Percentiles rank a stretch among this genome's conserved stretches.
phyloP scores from a whole-genome alignment of 1,284 basidiomycete genomes.

The Malassezia globosa region DNA sequence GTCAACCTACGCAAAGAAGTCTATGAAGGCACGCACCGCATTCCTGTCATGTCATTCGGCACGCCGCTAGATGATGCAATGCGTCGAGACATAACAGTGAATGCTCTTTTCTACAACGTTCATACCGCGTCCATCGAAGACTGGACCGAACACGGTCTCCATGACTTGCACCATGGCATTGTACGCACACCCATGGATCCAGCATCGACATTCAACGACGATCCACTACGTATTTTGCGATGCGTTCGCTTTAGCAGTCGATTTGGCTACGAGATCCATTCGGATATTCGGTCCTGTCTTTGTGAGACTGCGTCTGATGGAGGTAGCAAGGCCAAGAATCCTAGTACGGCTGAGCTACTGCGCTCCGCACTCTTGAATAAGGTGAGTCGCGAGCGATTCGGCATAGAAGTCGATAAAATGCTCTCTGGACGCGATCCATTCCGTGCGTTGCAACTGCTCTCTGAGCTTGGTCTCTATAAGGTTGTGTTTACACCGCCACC shows the following conservation, averaged over 20 bases:
- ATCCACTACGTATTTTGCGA: constrained; percentile 80
- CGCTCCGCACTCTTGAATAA: constrained; percentile 32
- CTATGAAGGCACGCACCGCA: constrained; percentile 76
- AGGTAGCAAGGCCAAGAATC: constrained; percentile 1
- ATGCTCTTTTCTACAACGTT: constrained; percentile 90
- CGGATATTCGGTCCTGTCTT: constrained; percentile 53
- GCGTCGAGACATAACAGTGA: constrained; percentile 87
- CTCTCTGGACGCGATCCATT: constrained; percentile 38
- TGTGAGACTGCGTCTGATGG: constrained; percentile 12
- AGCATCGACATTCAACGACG: constrained; percentile 78
- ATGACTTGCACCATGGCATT: constrained; percentile 66
- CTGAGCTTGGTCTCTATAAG: constrained; percentile 29
- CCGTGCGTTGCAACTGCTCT: constrained; percentile 27
- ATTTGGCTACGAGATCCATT: constrained; percentile 70
- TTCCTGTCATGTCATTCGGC: constrained; percentile 76
- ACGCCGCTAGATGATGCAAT: constrained; percentile 85
- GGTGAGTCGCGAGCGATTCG: constrained; percentile 44
- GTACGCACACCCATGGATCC: constrained; percentile 84
- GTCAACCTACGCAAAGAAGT: constrained; percentile 82
- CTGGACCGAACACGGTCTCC: constrained; percentile 69
- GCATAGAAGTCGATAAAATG: constrained; percentile 48
- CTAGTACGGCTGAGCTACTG: constrained; percentile 51
- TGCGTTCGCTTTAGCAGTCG: constrained; percentile 84
- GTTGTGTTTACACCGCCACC: constrained; percentile 33
- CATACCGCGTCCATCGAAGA: constrained; percentile 83